Conservation (phyloP, 176 grass and related monocot species). For the Luzula sylvatica region DNA sequence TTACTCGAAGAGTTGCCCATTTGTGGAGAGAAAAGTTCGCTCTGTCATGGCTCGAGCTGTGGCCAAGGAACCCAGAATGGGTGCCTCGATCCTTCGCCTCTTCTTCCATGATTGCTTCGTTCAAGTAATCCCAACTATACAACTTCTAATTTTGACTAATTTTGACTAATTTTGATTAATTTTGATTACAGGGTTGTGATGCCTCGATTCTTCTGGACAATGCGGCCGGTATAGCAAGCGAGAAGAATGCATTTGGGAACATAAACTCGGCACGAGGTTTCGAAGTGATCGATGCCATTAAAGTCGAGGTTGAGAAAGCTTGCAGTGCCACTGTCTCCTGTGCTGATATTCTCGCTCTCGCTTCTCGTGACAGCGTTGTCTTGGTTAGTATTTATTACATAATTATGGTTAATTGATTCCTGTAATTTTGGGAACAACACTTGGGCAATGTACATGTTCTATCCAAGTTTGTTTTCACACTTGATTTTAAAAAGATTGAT, state of each 20-base stretch:
- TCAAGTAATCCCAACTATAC: slow-evolving; percentile 3
- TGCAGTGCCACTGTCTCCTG: slow-evolving; percentile 36
- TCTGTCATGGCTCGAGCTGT: slow-evolving; percentile 14
- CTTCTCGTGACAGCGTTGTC: slow-evolving; percentile 23
- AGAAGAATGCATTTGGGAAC: slow-evolving; percentile 35
- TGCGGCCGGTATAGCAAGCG: slow-evolving; percentile 19
- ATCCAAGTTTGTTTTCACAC: not conserved
- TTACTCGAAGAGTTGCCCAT: slow-evolving; percentile 21
- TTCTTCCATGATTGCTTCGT: slow-evolving; percentile 23
- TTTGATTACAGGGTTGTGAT: slow-evolving; percentile 31
- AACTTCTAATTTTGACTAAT: too few species aligned
- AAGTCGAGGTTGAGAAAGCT: slow-evolving; percentile 22
- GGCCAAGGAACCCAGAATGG: slow-evolving; percentile 15
- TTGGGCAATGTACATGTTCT: not conserved
- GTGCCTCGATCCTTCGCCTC: slow-evolving; percentile 26
- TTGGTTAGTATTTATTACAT: slow-evolving; percentile 10
- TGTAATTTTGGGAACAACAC: not conserved
- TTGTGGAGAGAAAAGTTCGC: slow-evolving; percentile 14
- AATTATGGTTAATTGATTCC: not conserved
- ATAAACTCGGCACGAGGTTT: slow-evolving; percentile 34
- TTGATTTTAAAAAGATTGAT: too few species aligned
- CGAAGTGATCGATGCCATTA: slow-evolving; percentile 27
- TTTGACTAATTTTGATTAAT: not conserved
- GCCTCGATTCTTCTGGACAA: slow-evolving; percentile 33
- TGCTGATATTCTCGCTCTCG: slow-evolving; percentile 35